Evolutionary conservation across 176 grass and related monocot genomes (phyloP).

Genomic region (Stipa capillata): DNA sequence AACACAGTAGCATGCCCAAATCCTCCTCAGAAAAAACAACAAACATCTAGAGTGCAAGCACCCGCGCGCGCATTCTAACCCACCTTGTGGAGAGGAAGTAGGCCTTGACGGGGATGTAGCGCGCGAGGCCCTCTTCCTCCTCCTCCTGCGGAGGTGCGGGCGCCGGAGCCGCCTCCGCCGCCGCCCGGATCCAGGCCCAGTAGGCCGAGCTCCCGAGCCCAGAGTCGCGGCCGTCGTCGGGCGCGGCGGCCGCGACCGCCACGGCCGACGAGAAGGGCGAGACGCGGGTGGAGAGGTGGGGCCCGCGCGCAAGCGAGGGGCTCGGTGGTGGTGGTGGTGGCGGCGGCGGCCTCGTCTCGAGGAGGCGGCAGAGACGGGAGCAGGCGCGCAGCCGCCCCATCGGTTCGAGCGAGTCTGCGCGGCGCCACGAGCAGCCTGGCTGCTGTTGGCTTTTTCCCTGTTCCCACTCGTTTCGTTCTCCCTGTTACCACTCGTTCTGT

Average conservation of each 20-base stretch:
- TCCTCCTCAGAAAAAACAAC: constrained; percentile 4
- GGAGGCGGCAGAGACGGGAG: constrained; percentile 34
- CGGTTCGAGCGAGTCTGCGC: background rate
- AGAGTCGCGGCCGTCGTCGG: constrained; percentile 23
- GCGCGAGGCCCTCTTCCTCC: constrained; percentile 38
- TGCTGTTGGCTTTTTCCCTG: background rate
- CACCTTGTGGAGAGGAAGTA: constrained; percentile 82
- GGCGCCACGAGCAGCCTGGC: constrained; percentile 5
- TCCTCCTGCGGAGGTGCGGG: constrained; percentile 16
- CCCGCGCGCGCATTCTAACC: background rate
- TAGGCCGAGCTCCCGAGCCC: constrained; percentile 24
- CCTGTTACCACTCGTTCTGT: background rate
- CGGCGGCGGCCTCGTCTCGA: constrained; percentile 5
- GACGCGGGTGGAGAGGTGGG: background rate
- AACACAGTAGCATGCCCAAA: background rate
- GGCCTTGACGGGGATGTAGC: constrained; percentile 92
- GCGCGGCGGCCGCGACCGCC: constrained; percentile 3
- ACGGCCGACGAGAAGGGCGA: constrained; percentile 27
- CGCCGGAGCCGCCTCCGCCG: constrained; percentile 32
- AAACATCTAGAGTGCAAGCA: constrained; percentile 15
- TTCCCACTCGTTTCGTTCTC: background rate
- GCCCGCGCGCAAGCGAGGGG: background rate
- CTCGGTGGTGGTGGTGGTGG: background rate
- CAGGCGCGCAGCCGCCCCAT: constrained; percentile 54
- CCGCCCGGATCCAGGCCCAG: constrained; percentile 37